phyloP scores from a whole-genome alignment of 495 filamentous ascomycete genomes.

The Penicillium mononematosum region DNA sequence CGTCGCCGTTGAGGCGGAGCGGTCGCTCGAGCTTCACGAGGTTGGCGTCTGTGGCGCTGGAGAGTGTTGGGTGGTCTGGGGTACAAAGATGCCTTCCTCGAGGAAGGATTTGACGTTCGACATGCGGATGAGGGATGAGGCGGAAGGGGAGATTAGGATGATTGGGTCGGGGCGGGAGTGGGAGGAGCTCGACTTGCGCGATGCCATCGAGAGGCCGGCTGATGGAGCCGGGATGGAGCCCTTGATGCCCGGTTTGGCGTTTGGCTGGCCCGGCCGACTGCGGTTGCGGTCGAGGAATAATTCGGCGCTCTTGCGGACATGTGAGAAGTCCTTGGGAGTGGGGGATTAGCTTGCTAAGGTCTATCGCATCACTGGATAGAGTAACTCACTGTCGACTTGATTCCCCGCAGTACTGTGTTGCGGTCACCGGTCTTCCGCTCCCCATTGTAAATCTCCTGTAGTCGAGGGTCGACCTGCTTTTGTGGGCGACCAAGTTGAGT shows the following conservation, averaged over 20 bases:
- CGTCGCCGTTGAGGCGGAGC: constrained; percentile 63
- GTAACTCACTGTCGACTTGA: constrained; percentile 78
- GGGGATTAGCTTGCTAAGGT: background rate
- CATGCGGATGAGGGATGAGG: constrained; percentile 95
- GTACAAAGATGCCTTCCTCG: constrained; percentile 75
- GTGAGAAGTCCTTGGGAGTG: constrained; percentile 79
- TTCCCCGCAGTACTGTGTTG: constrained; percentile 81
- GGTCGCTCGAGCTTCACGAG: constrained; percentile 81
- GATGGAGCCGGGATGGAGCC: constrained; percentile 41
- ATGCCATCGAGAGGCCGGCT: constrained; percentile 39
- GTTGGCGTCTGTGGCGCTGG: constrained; percentile 59
- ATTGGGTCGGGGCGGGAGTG: constrained; percentile 81
- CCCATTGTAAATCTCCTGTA: constrained; percentile 84
- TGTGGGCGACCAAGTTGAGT: constrained; percentile 45
- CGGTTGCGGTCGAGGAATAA: constrained; percentile 70
- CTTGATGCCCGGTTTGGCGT: constrained; percentile 45
- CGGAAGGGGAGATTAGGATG: constrained; percentile 97
- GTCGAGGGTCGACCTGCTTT: constrained; percentile 71
- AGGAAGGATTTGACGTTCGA: constrained; percentile 97
- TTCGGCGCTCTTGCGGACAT: constrained; percentile 82
- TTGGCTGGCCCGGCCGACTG: constrained; percentile 38
- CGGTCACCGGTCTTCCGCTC: constrained; percentile 90
- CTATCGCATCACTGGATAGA: background rate
- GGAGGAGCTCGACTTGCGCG: constrained; percentile 53
- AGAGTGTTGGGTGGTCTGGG: constrained; percentile 65